Percentiles rank a stretch among this genome's conserved stretches.
Evolutionary conservation across 108 stramenopile genomes (phyloP).

Genomic region (Stephanodiscus triporus): DNA sequence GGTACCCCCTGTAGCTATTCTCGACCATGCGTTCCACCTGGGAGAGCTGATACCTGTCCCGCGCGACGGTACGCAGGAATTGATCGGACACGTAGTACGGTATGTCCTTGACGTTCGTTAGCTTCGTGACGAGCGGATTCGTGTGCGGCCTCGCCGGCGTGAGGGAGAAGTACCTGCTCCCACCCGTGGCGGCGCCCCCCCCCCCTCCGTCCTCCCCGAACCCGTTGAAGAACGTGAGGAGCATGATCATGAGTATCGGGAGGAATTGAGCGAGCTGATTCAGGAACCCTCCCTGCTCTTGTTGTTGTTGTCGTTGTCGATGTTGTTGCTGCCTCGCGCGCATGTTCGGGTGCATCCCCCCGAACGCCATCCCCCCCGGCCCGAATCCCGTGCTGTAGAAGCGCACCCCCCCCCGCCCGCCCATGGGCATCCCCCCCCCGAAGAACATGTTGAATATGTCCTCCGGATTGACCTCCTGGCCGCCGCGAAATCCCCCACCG

Average conservation of each 20-base stretch:
- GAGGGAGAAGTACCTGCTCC: conserved; percentile 81
- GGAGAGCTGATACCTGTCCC: conserved; percentile 86
- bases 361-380: conserved; percentile 54
- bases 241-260: conserved; percentile 75
- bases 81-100: conserved; percentile 86
- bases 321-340: conserved; percentile 49
- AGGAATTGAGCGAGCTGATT: conserved; percentile 61
- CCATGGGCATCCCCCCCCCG: conserved; percentile 77
- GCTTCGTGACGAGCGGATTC: conserved; percentile 70
- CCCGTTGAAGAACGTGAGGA: conserved; percentile 73
- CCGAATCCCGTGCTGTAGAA: conserved; percentile 56
- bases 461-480: conserved; percentile 86
- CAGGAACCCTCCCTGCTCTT: conserved; percentile 41
- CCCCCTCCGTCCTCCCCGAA: conserved; percentile 15
- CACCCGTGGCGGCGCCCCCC: conserved; percentile 47
- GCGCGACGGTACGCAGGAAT: conserved; percentile 76
- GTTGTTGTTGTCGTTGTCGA: conserved; percentile 39
- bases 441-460: conserved; percentile 99
- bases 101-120: conserved; percentile 82
- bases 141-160: conserved; percentile 67
- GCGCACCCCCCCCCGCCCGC: conserved; percentile 46
- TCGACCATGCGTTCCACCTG: conserved; percentile 92
- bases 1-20: conserved; percentile 71
- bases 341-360: conserved; percentile 58
- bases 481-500: conserved; percentile 30